phyloP scores from a whole-genome alignment of 148 eudicot genomes.

The Oxyria digyna region DNA sequence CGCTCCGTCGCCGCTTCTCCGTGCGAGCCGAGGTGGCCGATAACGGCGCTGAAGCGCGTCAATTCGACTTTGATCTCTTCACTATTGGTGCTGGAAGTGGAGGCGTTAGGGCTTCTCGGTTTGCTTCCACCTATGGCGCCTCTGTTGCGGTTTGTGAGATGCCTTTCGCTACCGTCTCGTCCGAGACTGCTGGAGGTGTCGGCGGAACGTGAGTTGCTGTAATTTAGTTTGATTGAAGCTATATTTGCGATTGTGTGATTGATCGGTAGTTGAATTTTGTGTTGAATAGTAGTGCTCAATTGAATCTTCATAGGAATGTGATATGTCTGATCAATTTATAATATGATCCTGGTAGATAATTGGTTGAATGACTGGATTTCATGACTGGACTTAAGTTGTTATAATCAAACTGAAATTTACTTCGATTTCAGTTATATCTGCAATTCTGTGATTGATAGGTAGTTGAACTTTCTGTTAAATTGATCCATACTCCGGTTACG shows the following conservation, averaged over 20 bases:
- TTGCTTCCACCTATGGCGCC: constrained; percentile 83
- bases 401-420: too few species aligned
- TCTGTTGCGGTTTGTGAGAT: constrained; percentile 82
- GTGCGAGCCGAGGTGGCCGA: constrained; percentile 39
- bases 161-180: constrained; percentile 68
- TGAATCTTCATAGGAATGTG: too few species aligned
- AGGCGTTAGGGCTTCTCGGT: constrained; percentile 89
- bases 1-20: constrained; percentile 27
- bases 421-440: too few species aligned
- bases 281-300: too few species aligned
- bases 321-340: too few species aligned
- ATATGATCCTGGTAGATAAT: too few species aligned
- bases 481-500: too few species aligned
- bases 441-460: constrained; percentile 3
- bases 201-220: constrained; percentile 69
- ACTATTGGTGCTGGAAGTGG: constrained; percentile 97
- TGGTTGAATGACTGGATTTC: too few species aligned
- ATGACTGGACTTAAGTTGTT: constrained; percentile 54
- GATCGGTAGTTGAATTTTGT: background rate
- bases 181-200: constrained; percentile 71
- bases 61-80: constrained; percentile 73
- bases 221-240: background rate
- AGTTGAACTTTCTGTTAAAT: too few species aligned
- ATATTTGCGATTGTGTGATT: background rate
- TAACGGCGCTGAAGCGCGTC: constrained; percentile 32